Conservation (phyloP, 306 rosid species). For the Quercus engelmannii region DNA sequence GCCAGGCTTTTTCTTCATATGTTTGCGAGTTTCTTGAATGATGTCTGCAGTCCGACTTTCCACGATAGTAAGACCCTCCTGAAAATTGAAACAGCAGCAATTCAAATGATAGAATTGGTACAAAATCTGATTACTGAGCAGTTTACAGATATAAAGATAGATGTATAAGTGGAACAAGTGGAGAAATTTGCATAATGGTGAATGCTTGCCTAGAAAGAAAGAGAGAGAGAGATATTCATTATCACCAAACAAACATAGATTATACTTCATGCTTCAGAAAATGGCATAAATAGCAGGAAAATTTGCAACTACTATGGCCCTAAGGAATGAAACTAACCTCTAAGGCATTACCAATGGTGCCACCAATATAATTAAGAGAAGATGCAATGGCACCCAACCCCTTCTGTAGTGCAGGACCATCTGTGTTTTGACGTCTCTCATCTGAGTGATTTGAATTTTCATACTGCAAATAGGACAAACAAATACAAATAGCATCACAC, state of each 20-base stretch:
- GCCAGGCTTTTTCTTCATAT: conserved; percentile 68
- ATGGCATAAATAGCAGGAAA: background rate
- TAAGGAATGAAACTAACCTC: conserved; percentile 56
- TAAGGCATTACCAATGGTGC: conserved; percentile 88
- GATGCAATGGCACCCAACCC: conserved; percentile 81
- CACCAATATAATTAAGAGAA: conserved; percentile 76
- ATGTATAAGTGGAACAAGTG: background rate
- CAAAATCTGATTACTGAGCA: background rate
- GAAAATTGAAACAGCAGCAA: conserved; percentile 9
- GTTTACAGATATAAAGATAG: background rate
- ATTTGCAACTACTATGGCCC: background rate
- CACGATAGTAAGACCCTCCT: conserved; percentile 79
- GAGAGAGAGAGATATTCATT: background rate
- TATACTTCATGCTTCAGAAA: background rate
- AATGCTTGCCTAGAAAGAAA: background rate
- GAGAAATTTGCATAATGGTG: conserved; percentile 1
- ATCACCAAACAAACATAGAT: background rate
- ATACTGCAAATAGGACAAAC: conserved; percentile 39
- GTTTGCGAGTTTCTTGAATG: conserved; percentile 92
- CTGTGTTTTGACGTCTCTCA: conserved; percentile 56
- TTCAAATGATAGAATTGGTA: conserved; percentile 14
- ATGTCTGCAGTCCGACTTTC: conserved; percentile 83
- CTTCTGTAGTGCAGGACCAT: conserved; percentile 57
- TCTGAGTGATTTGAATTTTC: conserved; percentile 37
- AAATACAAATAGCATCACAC: conserved; percentile 17